Percentiles rank a stretch among this genome's conserved stretches.
phyloP scores from a whole-genome alignment of 2,329 filamentous ascomycete genomes.

The Trichoderma simmonsii region DNA sequence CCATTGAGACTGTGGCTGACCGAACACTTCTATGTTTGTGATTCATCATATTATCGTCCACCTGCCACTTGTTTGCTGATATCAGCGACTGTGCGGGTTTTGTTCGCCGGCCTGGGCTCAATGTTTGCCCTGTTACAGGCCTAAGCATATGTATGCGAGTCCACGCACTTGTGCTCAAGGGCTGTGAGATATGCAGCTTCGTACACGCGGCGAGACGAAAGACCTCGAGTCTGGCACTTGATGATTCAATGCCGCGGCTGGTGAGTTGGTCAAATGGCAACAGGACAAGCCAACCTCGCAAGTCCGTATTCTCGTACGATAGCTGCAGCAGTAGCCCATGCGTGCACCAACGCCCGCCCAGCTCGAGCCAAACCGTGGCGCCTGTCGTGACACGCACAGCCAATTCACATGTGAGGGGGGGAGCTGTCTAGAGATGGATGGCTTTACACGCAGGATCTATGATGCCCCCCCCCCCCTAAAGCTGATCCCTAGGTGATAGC shows the following conservation, averaged over 20 bases:
- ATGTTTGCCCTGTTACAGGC: neutral
- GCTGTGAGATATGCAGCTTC: neutral
- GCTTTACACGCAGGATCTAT: neutral
- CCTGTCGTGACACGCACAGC: slow-evolving; percentile 1
- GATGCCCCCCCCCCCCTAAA: neutral
- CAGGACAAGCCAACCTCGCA: neutral
- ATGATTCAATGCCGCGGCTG: neutral
- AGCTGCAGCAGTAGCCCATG: slow-evolving; percentile 8
- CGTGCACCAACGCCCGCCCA: neutral
- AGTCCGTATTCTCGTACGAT: slow-evolving; percentile 3
- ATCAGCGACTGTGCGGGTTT: neutral
- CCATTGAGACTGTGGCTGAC: neutral
- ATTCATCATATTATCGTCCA: slow-evolving; percentile 6
- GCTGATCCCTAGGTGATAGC: neutral
- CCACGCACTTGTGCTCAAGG: neutral
- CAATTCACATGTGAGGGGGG: neutral
- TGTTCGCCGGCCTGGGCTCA: neutral
- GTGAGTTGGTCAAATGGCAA: neutral
- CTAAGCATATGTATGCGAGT: neutral
- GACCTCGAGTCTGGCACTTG: neutral
- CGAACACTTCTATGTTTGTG: neutral
- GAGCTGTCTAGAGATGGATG: neutral
- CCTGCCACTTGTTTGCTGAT: too few relatives aligned
- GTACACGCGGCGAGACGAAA: neutral
- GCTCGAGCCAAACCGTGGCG: neutral